A percentile compares a stretch with the other conserved stretches of the same genome.
These are phyloP conservation scores for Priceomyces carsonii DNA, from an alignment of 805 yeast species.

Conservation along the genomic window DNA sequence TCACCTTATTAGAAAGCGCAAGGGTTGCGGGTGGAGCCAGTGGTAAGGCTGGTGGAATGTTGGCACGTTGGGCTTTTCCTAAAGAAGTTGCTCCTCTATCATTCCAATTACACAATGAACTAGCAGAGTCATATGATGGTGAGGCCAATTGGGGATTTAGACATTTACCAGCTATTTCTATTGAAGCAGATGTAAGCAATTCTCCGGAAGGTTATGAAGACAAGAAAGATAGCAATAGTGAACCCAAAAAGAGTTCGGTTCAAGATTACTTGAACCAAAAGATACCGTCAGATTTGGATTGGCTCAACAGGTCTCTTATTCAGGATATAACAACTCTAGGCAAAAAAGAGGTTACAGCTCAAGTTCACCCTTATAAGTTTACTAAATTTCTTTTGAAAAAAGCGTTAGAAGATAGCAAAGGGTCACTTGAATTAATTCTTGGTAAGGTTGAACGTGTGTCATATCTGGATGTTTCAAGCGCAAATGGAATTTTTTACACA, in stretches of 20 bases:
- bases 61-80: slow-evolving; percentile 97
- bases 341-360: slow-evolving; percentile 86
- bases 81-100: slow-evolving; percentile 89
- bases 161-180: slow-evolving; percentile 77
- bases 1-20: slow-evolving; percentile 83
- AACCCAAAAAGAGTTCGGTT: slow-evolving; percentile 40
- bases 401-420: slow-evolving; percentile 66
- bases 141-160: slow-evolving; percentile 91
- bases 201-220: slow-evolving; percentile 22
- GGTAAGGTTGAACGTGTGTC: slow-evolving; percentile 79
- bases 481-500: slow-evolving; percentile 72
- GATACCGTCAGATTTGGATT: slow-evolving; percentile 66
- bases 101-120: slow-evolving; percentile 80
- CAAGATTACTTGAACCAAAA: slow-evolving; percentile 19
- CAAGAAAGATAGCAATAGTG: slow-evolving; percentile 14
- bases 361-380: slow-evolving; percentile 93
- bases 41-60: slow-evolving; percentile 95
- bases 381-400: slow-evolving; percentile 80
- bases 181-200: slow-evolving; percentile 74
- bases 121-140: slow-evolving; percentile 80
- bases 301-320: slow-evolving; percentile 70
- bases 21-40: slow-evolving; percentile 97
- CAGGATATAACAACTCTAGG: slow-evolving; percentile 80
- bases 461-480: slow-evolving; percentile 62
- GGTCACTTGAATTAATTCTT: slow-evolving; percentile 77